phyloP scores from a whole-genome alignment of 2,329 filamentous ascomycete species.

The Stagonosporopsis rhizophila region DNA sequence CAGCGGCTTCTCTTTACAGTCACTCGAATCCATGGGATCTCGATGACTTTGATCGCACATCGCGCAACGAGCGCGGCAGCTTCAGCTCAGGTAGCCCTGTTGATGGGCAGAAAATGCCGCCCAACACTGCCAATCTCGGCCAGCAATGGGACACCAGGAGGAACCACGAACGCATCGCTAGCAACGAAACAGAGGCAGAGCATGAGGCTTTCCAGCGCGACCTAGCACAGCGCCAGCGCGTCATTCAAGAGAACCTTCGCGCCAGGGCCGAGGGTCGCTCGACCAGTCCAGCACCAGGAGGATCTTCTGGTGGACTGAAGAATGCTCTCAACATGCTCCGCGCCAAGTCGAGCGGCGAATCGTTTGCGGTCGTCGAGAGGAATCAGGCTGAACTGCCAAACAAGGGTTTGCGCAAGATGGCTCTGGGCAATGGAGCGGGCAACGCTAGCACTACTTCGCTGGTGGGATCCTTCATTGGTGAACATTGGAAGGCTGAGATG shows the following conservation, averaged over 20 bases:
- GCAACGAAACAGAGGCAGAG: constrained; percentile 62
- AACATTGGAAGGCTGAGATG: constrained; percentile 40
- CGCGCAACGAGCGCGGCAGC: constrained; percentile 46
- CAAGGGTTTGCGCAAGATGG: constrained; percentile 69
- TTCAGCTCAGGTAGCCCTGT: constrained; percentile 46
- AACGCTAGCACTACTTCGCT: constrained; percentile 50
- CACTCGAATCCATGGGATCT: constrained; percentile 64
- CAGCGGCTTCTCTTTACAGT: constrained; percentile 57
- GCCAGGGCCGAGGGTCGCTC: constrained; percentile 65
- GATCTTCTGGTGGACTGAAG: constrained; percentile 55
- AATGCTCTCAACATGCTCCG: constrained; percentile 69
- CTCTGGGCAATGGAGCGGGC: constrained; percentile 56
- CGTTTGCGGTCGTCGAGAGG: constrained; percentile 59
- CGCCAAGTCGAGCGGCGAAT: constrained; percentile 71
- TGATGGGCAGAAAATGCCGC: constrained; percentile 35
- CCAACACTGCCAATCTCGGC: constrained; percentile 7
- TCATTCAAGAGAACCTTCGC: constrained; percentile 76
- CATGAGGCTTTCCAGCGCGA: constrained; percentile 76
- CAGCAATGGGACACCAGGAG: constrained; percentile 56
- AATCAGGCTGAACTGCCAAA: constrained; percentile 52
- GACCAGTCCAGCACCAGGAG: constrained; percentile 46
- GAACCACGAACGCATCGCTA: constrained; percentile 57
- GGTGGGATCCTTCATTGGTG: constrained; percentile 28
- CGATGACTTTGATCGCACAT: constrained; percentile 56
- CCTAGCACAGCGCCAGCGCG: constrained; percentile 72